Evolutionary conservation across 2,329 filamentous ascomycete genomes (phyloP), one percentile per base, ranked within the genome.

Genomic region (Paraconiothyrium brasiliense): DNA sequence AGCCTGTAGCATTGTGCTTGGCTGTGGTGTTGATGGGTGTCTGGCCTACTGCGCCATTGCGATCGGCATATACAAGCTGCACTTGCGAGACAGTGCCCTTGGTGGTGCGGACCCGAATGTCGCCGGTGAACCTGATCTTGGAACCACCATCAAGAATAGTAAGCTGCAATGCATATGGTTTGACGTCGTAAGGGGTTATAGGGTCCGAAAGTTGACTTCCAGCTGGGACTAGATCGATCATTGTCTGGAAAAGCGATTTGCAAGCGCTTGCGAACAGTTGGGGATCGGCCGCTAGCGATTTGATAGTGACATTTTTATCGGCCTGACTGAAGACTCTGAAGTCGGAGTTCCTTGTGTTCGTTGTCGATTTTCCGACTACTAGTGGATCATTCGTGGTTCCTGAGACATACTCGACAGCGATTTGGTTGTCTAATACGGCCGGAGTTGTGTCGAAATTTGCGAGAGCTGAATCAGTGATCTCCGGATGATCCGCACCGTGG

Each of bases 191-290:
- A 0, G 86, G 85, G 10, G 76, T 74, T 58, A 89, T 83, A 2
- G 84, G 80, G 52, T 84, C 83, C 0, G 83, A 83, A 3, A 89
- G 81, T 0, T 76, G 77, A 3, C 87, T 84, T 3, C 78, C 79
- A 2, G 75, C 70, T 2, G 87, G 86, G 0, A 89, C 86, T 4
- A 83, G 80, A n/a, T 90, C 85, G 61, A 89, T 86, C 86, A 89
- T 85, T 70, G 84, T 85, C 70, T 86, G 84, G 43, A 89, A 75
- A 20, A 89, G 80, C 4, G 72, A 77, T 65, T 80, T 76, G 73
- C 87, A 90, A 20, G 79, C 76, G 22, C 68, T 79, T 43, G 76
- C 54, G 76, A 76, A 87, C 89, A 11, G 74, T 76, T 0, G 76
- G 67, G 0, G 80, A 56, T 56, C 69, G 57, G 83, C 79, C 4